Evolutionary conservation across 2,329 filamentous ascomycete genomes (phyloP).

Genomic region (Chaetomium globosum): DNA sequence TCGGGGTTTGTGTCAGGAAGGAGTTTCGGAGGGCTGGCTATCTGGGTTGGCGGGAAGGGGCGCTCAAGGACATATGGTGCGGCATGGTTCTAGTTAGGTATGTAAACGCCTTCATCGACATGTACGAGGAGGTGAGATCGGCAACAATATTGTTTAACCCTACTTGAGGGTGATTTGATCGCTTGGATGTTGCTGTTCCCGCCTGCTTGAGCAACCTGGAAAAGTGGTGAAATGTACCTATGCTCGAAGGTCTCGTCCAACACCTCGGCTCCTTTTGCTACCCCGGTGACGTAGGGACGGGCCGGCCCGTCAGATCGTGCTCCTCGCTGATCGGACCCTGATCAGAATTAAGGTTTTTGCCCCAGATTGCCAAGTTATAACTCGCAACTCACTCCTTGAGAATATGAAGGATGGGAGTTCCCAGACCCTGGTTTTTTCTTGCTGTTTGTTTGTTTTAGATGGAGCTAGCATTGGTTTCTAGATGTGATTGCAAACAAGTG

Average conservation of each 20-base stretch:
- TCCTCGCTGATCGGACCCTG: background rate
- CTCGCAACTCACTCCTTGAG: background rate
- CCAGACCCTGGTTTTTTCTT: background rate
- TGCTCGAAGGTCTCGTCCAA: background rate
- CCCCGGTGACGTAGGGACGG: background rate
- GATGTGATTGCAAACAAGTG: background rate
- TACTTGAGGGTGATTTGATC: background rate
- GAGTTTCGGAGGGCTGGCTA: constrained; percentile 12
- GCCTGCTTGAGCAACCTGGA: background rate
- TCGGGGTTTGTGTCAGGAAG: constrained; percentile 3
- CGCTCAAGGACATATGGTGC: constrained; percentile 11
- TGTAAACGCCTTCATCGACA: background rate
- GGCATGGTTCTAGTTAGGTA: constrained; percentile 7
- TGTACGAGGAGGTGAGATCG: background rate
- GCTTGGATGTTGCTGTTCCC: background rate
- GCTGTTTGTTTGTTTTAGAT: background rate
- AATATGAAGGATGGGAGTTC: background rate
- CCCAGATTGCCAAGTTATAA: constrained; percentile 2
- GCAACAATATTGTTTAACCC: background rate
- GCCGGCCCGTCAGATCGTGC: background rate
- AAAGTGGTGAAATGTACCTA: background rate
- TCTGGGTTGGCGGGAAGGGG: background rate
- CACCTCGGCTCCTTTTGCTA: background rate
- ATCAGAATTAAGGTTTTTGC: background rate
- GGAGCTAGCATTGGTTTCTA: background rate